Evolutionary conservation across 306 rosid species (phyloP).

Genomic region (Castanea mollissima): DNA sequence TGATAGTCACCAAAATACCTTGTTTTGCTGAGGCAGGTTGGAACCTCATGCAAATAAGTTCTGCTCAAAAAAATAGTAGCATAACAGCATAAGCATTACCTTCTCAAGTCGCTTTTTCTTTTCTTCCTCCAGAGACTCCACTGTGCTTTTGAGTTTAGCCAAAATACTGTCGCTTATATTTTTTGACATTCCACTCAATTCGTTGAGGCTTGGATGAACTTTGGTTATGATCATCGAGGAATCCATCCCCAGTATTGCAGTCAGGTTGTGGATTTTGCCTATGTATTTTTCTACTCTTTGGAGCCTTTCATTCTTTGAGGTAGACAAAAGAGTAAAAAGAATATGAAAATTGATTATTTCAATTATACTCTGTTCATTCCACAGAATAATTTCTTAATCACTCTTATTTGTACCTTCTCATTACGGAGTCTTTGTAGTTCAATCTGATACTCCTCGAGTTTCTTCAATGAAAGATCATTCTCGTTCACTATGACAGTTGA

Average conservation of each 20-base stretch:
- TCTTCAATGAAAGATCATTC: slow-evolving; percentile 85
- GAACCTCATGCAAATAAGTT: not conserved
- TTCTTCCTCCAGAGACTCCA: slow-evolving; percentile 78
- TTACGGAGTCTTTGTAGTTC: slow-evolving; percentile 71
- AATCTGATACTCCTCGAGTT: slow-evolving; percentile 77
- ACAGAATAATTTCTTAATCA: slow-evolving; percentile 16
- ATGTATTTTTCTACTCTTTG: slow-evolving; percentile 63
- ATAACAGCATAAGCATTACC: slow-evolving; percentile 37
- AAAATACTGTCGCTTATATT: slow-evolving; percentile 68
- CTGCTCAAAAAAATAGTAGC: slow-evolving; percentile 2
- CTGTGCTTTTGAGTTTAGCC: slow-evolving; percentile 66
- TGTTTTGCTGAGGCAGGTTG: slow-evolving; percentile 4
- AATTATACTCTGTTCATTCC: not conserved
- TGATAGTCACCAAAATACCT: not conserved
- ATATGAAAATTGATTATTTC: slow-evolving; percentile 17
- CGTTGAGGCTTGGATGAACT: slow-evolving; percentile 86
- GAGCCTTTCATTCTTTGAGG: slow-evolving; percentile 75
- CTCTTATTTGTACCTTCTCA: slow-evolving; percentile 64
- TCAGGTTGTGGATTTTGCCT: slow-evolving; percentile 57
- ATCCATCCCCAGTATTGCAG: slow-evolving; percentile 84
- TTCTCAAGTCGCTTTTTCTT: slow-evolving; percentile 79
- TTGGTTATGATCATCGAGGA: slow-evolving; percentile 62
- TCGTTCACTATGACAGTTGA: slow-evolving; percentile 54
- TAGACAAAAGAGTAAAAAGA: slow-evolving; percentile 16
- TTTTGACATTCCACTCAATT: slow-evolving; percentile 64